phyloP scores from a whole-genome alignment of 495 filamentous ascomycete genomes.

The Oleoguttula mirabilis region DNA sequence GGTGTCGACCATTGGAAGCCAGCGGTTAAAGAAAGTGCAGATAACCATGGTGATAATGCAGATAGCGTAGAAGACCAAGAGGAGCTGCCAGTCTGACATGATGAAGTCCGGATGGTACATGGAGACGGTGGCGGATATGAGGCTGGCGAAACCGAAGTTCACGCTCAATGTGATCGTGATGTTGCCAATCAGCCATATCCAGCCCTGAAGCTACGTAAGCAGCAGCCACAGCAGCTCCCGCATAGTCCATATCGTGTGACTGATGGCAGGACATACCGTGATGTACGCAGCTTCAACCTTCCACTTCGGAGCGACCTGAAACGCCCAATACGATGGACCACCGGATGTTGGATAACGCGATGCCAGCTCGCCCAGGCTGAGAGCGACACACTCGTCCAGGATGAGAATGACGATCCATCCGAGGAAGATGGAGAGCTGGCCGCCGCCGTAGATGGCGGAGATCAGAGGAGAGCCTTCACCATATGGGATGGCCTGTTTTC shows the following conservation, averaged over 20 bases:
- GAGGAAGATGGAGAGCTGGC: conserved; percentile 11
- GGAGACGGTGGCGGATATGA: conserved; percentile 4
- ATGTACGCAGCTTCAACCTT: conserved; percentile 7
- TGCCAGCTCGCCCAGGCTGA: conserved; percentile 10
- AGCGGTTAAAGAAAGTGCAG: conserved; percentile 11
- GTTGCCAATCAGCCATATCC: conserved; percentile 15
- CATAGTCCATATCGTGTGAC: no score
- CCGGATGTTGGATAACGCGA: conserved; percentile 8
- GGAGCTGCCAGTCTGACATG: conserved; percentile 11
- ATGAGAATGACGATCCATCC: conserved; percentile 13
- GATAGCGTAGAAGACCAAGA: conserved; percentile 14
- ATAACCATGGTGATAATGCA: conserved; percentile 7
- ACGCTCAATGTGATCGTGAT: conserved; percentile 8
- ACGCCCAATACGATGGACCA: conserved; percentile 9
- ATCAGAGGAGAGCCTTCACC: conserved; percentile 7
- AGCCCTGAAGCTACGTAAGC: no score
- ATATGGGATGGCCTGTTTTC: conserved; percentile 10
- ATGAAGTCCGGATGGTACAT: conserved; percentile 13
- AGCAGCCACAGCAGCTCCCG: no score
- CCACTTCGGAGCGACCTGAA: conserved; percentile 10
- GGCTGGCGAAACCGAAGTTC: conserved; percentile 11
- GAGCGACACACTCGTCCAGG: conserved; percentile 11
- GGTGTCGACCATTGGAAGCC: conserved; percentile 11
- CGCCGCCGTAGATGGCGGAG: conserved; percentile 6
- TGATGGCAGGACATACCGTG: no score